These are phyloP conservation scores for Puccinia coronata DNA, from an alignment of 1,284 basidiomycete genomes.

Conservation along the genomic window DNA sequence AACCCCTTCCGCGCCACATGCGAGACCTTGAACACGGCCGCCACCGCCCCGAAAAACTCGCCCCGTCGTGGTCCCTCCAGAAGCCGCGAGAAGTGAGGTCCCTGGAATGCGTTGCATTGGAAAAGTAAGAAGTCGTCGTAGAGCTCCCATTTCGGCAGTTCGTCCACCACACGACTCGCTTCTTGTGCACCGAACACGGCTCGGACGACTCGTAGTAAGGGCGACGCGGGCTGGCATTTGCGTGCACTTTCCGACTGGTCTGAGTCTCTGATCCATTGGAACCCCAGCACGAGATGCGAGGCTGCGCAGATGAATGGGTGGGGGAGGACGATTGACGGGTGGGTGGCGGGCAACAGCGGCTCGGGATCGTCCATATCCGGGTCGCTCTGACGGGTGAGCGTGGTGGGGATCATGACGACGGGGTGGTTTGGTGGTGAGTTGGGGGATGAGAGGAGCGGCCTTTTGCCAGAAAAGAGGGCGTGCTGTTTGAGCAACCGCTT, in stretches of 20 bases:
- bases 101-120: conserved; percentile 26
- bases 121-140: conserved; percentile 41
- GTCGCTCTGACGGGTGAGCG: not conserved
- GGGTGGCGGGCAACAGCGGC: not conserved
- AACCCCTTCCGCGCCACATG: conserved; percentile 35
- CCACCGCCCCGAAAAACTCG: conserved; percentile 10
- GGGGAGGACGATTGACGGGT: conserved; percentile 7
- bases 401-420: conserved; percentile 20
- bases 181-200: not conserved
- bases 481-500: conserved; percentile 30
- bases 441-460: not conserved
- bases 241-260: not conserved
- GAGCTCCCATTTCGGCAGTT: conserved; percentile 29
- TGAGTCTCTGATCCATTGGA: conserved; percentile 17
- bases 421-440: not conserved
- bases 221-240: conserved; percentile 25
- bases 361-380: too few relatives aligned
- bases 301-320: not conserved
- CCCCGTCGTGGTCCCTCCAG: not conserved
- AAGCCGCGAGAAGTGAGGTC: not conserved
- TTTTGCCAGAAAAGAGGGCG: conserved; percentile 1
- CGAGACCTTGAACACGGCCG: conserved; percentile 17
- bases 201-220: conserved; percentile 4
- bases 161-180: not conserved
- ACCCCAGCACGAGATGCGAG: not conserved